These are phyloP conservation scores for Bretziella fagacearum DNA, from an alignment of 2,329 filamentous ascomycete genomes.

Conservation along the genomic window DNA sequence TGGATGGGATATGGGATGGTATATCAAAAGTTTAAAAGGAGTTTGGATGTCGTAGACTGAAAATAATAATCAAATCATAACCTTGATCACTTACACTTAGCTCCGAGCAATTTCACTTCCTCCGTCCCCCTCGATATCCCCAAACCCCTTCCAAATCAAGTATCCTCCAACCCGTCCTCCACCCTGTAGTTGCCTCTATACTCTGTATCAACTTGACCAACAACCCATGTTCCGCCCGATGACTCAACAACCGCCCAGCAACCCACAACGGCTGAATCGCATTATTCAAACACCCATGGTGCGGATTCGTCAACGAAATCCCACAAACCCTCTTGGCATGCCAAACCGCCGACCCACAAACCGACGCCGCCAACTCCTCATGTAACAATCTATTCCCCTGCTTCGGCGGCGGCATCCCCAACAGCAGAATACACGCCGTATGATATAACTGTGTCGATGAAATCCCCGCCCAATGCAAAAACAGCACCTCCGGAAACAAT, in stretches of 20 bases:
- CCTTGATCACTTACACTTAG: background rate
- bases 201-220: constrained; percentile 29
- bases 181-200: constrained; percentile 36
- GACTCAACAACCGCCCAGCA: constrained; percentile 36
- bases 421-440: constrained; percentile 35
- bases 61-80: background rate
- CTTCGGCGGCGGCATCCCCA: constrained; percentile 26
- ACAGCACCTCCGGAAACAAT: constrained; percentile 36
- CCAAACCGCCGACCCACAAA: constrained; percentile 29
- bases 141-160: constrained; percentile 30
- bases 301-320: constrained; percentile 37
- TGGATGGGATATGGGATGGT: constrained; percentile 24
- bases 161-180: constrained; percentile 37
- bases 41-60: constrained; percentile 4
- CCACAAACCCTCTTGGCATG: constrained; percentile 39
- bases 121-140: constrained; percentile 22
- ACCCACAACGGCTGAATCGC: constrained; percentile 41
- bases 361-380: no score
- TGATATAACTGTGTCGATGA: constrained; percentile 41
- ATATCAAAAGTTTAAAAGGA: constrained; percentile 2
- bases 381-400: background rate
- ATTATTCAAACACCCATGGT: constrained; percentile 39
- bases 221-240: constrained; percentile 27
- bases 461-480: constrained; percentile 36
- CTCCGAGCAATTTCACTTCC: background rate